Conservation (phyloP, 495 filamentous ascomycete species). For the Daldinia caldariorum region DNA sequence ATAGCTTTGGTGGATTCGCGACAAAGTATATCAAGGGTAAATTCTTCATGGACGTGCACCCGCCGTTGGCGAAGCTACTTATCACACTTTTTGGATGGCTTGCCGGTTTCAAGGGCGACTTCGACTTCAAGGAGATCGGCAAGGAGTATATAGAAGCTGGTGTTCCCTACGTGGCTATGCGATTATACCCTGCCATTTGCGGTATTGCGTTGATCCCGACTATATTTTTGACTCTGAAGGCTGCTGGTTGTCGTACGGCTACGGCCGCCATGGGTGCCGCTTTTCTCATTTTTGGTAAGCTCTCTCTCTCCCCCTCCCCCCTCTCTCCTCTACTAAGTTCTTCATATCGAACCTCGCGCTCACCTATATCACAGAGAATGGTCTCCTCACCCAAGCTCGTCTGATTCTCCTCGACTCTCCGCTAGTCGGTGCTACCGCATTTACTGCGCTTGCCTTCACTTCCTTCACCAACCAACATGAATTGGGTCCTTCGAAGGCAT, state of each 20-base stretch:
- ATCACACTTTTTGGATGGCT: slow-evolving; percentile 95
- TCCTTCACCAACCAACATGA: slow-evolving; percentile 98
- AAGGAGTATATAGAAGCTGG: slow-evolving; percentile 96
- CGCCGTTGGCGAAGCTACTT: slow-evolving; percentile 94
- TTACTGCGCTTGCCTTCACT: slow-evolving; percentile 89
- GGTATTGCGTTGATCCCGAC: slow-evolving; percentile 87
- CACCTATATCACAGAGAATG: slow-evolving; percentile 74
- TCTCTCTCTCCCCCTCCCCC: slow-evolving; percentile 29
- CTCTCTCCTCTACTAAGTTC: slow-evolving; percentile 10
- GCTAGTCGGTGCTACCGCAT: slow-evolving; percentile 89
- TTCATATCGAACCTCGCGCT: slow-evolving; percentile 27
- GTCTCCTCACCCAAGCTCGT: slow-evolving; percentile 90
- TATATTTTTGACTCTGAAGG: slow-evolving; percentile 95
- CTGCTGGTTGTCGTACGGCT: slow-evolving; percentile 84
- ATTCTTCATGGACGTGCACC: slow-evolving; percentile 99
- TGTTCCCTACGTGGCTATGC: slow-evolving; percentile 98
- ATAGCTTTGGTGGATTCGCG: slow-evolving; percentile 95
- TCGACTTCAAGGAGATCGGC: slow-evolving; percentile 99
- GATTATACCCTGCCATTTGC: slow-evolving; percentile 86
- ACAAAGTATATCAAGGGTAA: slow-evolving; percentile 98
- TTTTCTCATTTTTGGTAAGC: slow-evolving; percentile 86
- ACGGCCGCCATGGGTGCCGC: slow-evolving; percentile 84
- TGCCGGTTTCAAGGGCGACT: slow-evolving; percentile 92
- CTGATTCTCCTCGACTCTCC: slow-evolving; percentile 97
- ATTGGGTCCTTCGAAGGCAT: slow-evolving; percentile 85